These are phyloP conservation scores for Ailanthus altissimus DNA, from an alignment of 345 rosid genomes.

Conservation along the genomic window DNA sequence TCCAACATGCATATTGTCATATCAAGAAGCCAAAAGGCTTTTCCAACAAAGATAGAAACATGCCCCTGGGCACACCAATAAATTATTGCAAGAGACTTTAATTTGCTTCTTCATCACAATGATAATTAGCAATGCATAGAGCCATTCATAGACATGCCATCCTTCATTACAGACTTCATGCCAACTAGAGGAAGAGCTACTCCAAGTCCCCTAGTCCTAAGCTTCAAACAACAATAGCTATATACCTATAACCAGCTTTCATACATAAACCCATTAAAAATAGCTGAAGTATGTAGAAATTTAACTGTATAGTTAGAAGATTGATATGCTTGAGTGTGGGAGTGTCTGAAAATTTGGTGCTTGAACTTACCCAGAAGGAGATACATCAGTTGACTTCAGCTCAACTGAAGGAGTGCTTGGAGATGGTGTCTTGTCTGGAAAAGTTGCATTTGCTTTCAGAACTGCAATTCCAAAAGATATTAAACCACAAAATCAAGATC, in stretches of 20 bases:
- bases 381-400: conserved; percentile 66
- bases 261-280: background rate
- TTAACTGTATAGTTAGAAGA: background rate
- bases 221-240: background rate
- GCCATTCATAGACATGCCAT: background rate
- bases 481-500: background rate
- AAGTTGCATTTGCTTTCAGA: conserved; percentile 70
- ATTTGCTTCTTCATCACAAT: background rate
- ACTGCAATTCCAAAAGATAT: conserved; percentile 48
- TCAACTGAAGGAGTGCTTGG: conserved; percentile 65
- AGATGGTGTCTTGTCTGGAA: conserved; percentile 67
- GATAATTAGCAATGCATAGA: background rate
- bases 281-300: background rate
- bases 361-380: conserved; percentile 62
- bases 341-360: background rate
- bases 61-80: background rate
- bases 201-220: background rate
- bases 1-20: background rate
- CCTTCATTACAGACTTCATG: background rate
- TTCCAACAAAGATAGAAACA: background rate
- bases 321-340: conserved; percentile 3
- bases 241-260: background rate
- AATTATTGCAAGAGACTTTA: background rate
- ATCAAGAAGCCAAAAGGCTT: background rate
- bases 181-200: background rate